phyloP scores from a whole-genome alignment of 2,329 filamentous ascomycete species.

The Beauveria asiatica region DNA sequence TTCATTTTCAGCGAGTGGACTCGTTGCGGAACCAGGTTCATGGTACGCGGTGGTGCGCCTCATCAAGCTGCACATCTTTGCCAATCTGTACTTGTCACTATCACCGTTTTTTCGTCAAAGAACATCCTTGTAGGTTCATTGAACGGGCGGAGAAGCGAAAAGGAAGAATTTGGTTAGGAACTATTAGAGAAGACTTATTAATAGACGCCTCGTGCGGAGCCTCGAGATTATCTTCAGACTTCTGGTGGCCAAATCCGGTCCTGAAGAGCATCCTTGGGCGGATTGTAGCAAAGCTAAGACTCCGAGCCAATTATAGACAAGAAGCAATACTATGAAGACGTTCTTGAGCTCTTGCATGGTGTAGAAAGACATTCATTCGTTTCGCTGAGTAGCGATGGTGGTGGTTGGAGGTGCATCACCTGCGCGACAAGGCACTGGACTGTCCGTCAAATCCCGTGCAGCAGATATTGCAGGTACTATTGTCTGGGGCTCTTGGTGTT shows the following conservation, averaged over 20 bases:
- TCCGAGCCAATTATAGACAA: neutral
- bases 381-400: neutral
- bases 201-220: constrained; percentile 5
- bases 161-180: neutral
- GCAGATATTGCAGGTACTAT: neutral
- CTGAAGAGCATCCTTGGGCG: neutral
- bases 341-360: neutral
- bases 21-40: constrained; percentile 8
- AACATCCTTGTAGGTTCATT: constrained; percentile 1
- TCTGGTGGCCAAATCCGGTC: neutral
- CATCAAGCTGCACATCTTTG: neutral
- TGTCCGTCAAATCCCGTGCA: neutral
- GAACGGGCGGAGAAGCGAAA: neutral
- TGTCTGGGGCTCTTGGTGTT: neutral
- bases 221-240: neutral
- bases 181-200: neutral
- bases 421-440: neutral
- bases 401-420: neutral
- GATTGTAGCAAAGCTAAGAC: neutral
- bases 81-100: neutral
- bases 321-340: neutral
- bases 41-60: constrained; percentile 7
- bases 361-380: neutral
- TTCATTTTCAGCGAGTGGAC: constrained; percentile 1
- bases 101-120: neutral